Percentiles rank a stretch among this genome's conserved stretches.
Evolutionary conservation across 495 filamentous ascomycete species (phyloP).

Genomic region (Penicillium goetzii): DNA sequence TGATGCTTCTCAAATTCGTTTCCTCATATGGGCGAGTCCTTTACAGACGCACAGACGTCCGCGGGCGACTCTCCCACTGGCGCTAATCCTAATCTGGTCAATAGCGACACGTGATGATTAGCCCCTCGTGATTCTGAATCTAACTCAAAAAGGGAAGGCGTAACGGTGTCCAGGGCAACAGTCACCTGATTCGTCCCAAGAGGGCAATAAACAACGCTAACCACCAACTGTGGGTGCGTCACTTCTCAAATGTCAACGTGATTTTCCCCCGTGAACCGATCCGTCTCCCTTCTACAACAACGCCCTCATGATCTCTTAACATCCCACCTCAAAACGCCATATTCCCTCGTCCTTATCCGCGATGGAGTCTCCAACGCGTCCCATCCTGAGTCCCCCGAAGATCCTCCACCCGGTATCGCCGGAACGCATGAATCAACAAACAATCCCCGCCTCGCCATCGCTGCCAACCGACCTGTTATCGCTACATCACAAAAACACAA

Average conservation of each 20-base stretch:
- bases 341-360: conserved; percentile 25
- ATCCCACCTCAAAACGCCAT: conserved; percentile 9
- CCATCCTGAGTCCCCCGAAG: conserved; percentile 56
- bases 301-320: conserved; percentile 30
- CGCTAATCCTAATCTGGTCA: conserved; percentile 24
- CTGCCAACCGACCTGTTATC: conserved; percentile 50
- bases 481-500: conserved; percentile 45
- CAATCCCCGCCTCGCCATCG: conserved; percentile 56
- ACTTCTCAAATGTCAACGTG: conserved; percentile 32
- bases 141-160: conserved; percentile 16
- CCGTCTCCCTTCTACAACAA: conserved; percentile 24
- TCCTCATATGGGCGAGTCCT: background rate
- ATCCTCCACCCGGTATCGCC: conserved; percentile 75
- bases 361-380: conserved; percentile 51
- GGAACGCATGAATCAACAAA: conserved; percentile 78
- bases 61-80: background rate
- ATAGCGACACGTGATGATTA: conserved; percentile 22
- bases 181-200: conserved; percentile 39
- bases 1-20: background rate
- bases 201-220: conserved; percentile 40
- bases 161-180: conserved; percentile 42
- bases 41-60: background rate
- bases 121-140: conserved; percentile 9
- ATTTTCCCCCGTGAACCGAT: conserved; percentile 26
- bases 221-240: conserved; percentile 38